A percentile compares a stretch with the other conserved stretches of the same genome.
phyloP scores from a whole-genome alignment of 208 protist species.

The Acanthamoeba lenticulata region DNA sequence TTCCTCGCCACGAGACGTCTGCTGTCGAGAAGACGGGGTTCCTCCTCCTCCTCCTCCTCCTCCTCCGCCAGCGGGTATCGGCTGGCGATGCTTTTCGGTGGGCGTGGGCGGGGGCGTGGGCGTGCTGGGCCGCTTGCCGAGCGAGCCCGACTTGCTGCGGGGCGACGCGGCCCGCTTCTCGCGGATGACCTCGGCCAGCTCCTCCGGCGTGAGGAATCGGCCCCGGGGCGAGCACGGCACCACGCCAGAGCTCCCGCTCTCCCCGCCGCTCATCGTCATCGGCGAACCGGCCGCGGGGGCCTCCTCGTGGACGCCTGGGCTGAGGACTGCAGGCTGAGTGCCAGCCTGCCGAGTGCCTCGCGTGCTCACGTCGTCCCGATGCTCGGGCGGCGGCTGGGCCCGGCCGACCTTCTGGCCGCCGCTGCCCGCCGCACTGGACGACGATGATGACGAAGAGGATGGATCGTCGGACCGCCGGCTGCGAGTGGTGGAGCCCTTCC shows the following conservation, averaged over 20 bases:
- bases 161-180: conserved; percentile 7
- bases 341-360: neutral
- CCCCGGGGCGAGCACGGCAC: neutral
- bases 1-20: neutral
- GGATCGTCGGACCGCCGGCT: too few relatives aligned
- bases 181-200: conserved; percentile 34
- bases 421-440: too few relatives aligned
- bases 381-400: neutral
- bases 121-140: neutral
- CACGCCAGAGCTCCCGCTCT: neutral
- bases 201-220: conserved; percentile 15
- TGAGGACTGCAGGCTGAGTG: too few relatives aligned
- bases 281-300: too few relatives aligned
- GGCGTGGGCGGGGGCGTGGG: neutral
- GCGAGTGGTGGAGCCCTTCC: too few relatives aligned
- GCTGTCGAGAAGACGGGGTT: too few relatives aligned
- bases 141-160: neutral
- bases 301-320: too few relatives aligned
- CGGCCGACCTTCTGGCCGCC: neutral
- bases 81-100: neutral
- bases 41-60: neutral
- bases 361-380: neutral
- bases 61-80: neutral
- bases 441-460: too few relatives aligned
- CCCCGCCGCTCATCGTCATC: neutral